Conservation (phyloP, 345 rosid species). For the Corchorus capsularis region DNA sequence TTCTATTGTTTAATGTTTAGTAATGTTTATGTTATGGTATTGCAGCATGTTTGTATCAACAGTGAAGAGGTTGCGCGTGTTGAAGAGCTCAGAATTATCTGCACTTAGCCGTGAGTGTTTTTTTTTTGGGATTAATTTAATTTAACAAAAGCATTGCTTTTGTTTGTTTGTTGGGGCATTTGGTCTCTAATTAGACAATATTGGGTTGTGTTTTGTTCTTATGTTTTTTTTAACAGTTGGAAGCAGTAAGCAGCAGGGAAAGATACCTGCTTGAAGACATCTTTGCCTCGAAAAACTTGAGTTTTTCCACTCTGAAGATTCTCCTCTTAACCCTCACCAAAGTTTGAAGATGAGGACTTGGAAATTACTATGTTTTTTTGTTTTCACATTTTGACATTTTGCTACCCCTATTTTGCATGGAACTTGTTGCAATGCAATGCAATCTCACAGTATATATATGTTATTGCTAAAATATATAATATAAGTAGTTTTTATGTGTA, state of each 20-base stretch:
- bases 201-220: background rate
- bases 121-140: too few relatives aligned
- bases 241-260: constrained; percentile 43
- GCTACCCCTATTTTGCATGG: constrained; percentile 22
- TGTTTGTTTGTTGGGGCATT: too few relatives aligned
- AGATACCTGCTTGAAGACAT: constrained; percentile 22
- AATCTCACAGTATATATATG: constrained; percentile 23
- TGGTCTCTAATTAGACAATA: background rate
- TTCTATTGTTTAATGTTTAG: constrained; percentile 1
- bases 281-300: constrained; percentile 5
- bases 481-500: constrained; percentile 13
- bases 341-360: constrained; percentile 25
- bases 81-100: constrained; percentile 80
- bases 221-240: constrained; percentile 38
- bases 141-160: background rate
- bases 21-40: background rate
- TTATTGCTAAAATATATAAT: background rate
- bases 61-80: constrained; percentile 86
- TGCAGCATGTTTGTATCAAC: constrained; percentile 92
- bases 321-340: background rate
- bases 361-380: background rate
- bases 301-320: constrained; percentile 28
- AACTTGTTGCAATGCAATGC: constrained; percentile 28
- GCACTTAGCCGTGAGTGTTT: constrained; percentile 41
- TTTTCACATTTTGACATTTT: constrained; percentile 31